Evolutionary conservation across 1,284 basidiomycete species (phyloP).

Genomic region (Taiwanofungus camphoratus): DNA sequence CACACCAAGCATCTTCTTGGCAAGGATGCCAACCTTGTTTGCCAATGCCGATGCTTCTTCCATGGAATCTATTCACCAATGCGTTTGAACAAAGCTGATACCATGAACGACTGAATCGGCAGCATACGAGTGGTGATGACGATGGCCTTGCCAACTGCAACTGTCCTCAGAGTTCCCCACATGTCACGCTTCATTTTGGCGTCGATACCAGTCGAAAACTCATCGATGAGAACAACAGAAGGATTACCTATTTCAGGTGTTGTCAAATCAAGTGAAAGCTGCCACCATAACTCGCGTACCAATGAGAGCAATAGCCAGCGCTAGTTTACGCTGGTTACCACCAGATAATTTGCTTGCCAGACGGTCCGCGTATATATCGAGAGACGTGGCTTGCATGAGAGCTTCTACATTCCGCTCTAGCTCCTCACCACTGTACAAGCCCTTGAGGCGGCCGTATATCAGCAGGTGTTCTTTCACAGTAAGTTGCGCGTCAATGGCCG

Average conservation of each 20-base stretch:
- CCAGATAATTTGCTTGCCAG: constrained; percentile 71
- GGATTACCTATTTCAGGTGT: constrained; percentile 53
- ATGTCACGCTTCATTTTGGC: constrained; percentile 80
- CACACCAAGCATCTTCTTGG: constrained; percentile 61
- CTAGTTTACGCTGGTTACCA: constrained; percentile 76
- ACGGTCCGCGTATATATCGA: constrained; percentile 59
- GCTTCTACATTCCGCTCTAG: constrained; percentile 50
- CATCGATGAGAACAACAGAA: constrained; percentile 73
- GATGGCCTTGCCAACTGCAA: constrained; percentile 59
- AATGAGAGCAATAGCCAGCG: constrained; percentile 74
- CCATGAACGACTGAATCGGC: background rate
- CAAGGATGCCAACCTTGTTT: constrained; percentile 67
- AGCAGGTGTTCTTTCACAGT: constrained; percentile 73
- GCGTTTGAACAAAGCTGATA: background rate
- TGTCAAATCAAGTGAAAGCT: constrained; percentile 1
- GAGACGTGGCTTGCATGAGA: constrained; percentile 55
- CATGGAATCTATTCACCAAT: constrained; percentile 57
- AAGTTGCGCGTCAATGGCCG: constrained; percentile 72
- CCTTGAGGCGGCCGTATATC: constrained; percentile 66
- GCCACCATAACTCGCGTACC: constrained; percentile 41
- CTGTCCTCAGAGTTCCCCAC: constrained; percentile 67
- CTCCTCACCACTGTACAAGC: constrained; percentile 46
- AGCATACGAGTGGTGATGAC: constrained; percentile 61
- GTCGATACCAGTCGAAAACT: constrained; percentile 80
- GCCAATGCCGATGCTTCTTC: constrained; percentile 78